These are phyloP conservation scores for Phytophthora ramorum DNA, from an alignment of 352 stramenopile species.

Conservation along the genomic window DNA sequence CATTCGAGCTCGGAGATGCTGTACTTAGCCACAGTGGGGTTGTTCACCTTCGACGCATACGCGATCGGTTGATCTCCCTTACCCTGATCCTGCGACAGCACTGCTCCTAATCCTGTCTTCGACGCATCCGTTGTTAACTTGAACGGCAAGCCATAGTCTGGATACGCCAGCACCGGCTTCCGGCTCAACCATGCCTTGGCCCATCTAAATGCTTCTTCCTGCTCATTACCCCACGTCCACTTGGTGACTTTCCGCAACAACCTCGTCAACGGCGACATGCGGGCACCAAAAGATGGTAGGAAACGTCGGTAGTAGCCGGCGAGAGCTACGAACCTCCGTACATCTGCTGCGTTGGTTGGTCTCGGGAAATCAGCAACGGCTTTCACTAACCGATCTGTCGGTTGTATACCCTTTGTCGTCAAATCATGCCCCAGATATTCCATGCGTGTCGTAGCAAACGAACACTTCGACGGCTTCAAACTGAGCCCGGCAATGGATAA, in stretches of 20 bases:
- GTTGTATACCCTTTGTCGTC: no score
- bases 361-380: neutral
- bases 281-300: neutral
- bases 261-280: constrained; percentile 1
- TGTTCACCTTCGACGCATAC: no score
- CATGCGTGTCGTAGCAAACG: constrained; percentile 12
- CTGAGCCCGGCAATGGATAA: constrained; percentile 5
- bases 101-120: no score
- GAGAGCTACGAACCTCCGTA: constrained; percentile 24
- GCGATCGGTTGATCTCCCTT: no score
- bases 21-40: no score
- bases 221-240: neutral
- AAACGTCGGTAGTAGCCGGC: constrained; percentile 4
- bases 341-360: constrained; percentile 2
- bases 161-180: no score
- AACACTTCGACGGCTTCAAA: constrained; percentile 25
- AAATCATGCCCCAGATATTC: constrained; percentile 36
- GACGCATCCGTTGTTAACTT: no score
- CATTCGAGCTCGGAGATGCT: no score
- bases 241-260: neutral
- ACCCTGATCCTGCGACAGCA: no score
- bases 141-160: no score
- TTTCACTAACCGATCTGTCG: constrained; percentile 7
- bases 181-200: no score
- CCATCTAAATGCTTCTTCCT: neutral